Conservation (phyloP, 2,329 filamentous ascomycete species). For the Talaromyces sp. region DNA sequence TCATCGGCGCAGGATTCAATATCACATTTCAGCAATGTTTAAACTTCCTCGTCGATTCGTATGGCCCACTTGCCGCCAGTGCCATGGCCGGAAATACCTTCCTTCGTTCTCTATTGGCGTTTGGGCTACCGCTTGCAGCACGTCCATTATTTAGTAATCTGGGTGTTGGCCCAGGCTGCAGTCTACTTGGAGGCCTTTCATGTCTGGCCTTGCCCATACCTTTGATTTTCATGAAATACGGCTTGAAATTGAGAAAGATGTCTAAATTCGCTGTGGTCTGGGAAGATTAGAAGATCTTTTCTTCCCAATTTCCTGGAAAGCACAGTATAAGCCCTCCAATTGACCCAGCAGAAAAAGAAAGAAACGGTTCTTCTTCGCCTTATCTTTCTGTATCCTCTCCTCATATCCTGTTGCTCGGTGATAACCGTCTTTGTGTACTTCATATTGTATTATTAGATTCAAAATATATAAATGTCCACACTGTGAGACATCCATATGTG, state of each 20-base stretch:
- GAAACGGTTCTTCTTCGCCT: no score
- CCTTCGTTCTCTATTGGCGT: slow-evolving; percentile 39
- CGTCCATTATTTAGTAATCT: slow-evolving; percentile 36
- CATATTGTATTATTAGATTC: no score
- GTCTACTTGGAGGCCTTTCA: slow-evolving; percentile 9
- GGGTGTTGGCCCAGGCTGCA: slow-evolving; percentile 11
- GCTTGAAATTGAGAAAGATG: slow-evolving; percentile 2
- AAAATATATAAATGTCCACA: no score
- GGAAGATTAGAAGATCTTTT: background rate
- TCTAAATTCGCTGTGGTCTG: background rate
- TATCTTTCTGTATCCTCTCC: no score
- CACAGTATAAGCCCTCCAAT: no score
- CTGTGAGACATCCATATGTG: no score
- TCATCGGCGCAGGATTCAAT: slow-evolving; percentile 22
- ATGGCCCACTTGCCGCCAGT: slow-evolving; percentile 38
- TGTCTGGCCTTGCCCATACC: slow-evolving; percentile 11
- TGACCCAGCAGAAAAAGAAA: no score
- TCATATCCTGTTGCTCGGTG: no score
- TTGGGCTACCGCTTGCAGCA: slow-evolving; percentile 29
- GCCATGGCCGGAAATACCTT: slow-evolving; percentile 45
- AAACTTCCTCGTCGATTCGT: slow-evolving; percentile 43
- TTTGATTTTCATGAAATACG: slow-evolving; percentile 12
- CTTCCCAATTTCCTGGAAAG: no score
- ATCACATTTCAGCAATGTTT: slow-evolving; percentile 34
- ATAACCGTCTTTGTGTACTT: no score